Percentiles rank a stretch among this genome's conserved stretches.
Conservation (phyloP, 306 rosid species). For the Castanopsis chinensis region DNA sequence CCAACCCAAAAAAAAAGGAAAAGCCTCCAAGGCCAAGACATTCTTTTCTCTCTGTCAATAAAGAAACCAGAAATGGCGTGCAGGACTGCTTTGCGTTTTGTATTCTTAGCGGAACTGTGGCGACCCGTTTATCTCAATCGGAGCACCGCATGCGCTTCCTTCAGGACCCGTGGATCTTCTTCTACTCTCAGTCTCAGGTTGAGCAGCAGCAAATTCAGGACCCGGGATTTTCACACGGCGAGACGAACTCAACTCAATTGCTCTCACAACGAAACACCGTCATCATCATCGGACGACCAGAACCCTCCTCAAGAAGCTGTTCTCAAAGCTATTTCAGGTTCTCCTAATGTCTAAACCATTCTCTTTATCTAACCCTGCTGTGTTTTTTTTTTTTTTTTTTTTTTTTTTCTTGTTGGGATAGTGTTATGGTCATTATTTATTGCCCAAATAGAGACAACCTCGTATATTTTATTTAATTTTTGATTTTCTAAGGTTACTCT, state of each 20-base stretch:
- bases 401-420: background rate
- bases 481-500: background rate
- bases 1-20: background rate
- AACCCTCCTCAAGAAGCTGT: conserved; percentile 94
- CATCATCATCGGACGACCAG: conserved; percentile 71
- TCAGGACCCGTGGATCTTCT: conserved; percentile 20
- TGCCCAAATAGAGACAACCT: background rate
- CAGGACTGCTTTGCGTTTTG: conserved; percentile 16
- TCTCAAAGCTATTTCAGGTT: conserved; percentile 94
- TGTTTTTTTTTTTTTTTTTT: background rate
- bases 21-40: background rate
- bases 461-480: background rate
- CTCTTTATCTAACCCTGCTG: background rate
- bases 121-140: conserved; percentile 39
- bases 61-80: conserved; percentile 54
- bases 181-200: conserved; percentile 16
- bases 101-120: conserved; percentile 33
- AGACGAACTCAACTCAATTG: conserved; percentile 40
- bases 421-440: too few relatives aligned
- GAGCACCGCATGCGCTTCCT: conserved; percentile 22
- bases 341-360: too few relatives aligned
- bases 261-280: conserved; percentile 46
- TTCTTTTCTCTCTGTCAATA: background rate
- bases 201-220: conserved; percentile 23
- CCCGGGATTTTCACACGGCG: conserved; percentile 39